phyloP scores from a whole-genome alignment of 805 yeast species.

The Candida alai region DNA sequence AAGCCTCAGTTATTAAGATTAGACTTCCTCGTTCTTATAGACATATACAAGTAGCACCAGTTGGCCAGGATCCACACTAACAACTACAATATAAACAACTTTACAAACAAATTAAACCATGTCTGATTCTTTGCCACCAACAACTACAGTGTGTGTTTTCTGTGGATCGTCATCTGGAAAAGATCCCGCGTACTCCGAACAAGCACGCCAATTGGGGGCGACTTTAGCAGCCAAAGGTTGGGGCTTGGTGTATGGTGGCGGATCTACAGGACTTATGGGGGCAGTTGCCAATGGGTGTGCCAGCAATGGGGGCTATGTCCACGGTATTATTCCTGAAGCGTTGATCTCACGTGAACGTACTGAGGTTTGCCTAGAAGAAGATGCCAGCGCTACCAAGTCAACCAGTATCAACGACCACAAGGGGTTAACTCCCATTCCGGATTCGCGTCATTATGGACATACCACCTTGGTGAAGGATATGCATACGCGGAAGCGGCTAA shows the following conservation, averaged over 20 bases:
- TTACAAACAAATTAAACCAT: too few species aligned
- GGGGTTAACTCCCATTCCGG: conserved; percentile 64
- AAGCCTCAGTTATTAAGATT: too few species aligned
- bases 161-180: conserved; percentile 82
- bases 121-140: too few species aligned
- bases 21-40: too few species aligned
- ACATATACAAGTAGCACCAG: too few species aligned
- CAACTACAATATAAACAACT: too few species aligned
- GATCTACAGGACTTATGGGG: conserved; percentile 84
- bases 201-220: conserved; percentile 59
- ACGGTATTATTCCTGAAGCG: conserved; percentile 85
- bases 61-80: too few species aligned
- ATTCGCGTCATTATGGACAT: conserved; percentile 59
- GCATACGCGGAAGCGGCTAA: conserved; percentile 84
- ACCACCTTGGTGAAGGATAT: conserved; percentile 81
- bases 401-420: conserved; percentile 56
- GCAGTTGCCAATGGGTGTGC: conserved; percentile 64
- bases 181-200: conserved; percentile 43
- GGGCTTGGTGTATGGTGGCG: conserved; percentile 88
- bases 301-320: conserved; percentile 61
- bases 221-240: conserved; percentile 55
- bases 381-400: conserved; percentile 44
- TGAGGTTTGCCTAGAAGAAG: conserved; percentile 19
- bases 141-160: conserved; percentile 69
- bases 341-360: conserved; percentile 68